Evolutionary conservation across 257 asterid species (phyloP), one percentile per base, ranked within the genome.

Genomic region (Leonotis leonurus): DNA sequence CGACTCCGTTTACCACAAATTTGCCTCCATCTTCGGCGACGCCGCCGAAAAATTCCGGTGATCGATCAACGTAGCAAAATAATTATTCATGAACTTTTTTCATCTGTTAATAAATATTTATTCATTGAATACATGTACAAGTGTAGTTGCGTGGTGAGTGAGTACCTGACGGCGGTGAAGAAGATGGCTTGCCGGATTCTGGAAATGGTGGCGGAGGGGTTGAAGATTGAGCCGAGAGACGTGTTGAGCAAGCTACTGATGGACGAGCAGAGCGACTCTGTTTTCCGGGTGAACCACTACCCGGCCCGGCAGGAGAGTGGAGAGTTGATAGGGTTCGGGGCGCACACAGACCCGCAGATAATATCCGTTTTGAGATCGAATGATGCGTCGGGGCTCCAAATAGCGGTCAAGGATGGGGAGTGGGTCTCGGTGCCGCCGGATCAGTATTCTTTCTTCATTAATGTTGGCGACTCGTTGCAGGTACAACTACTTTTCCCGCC

Each of bases 301-400:
- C 95, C 96, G 4, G 82, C 89, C 10, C 73, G 79, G 73, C 77
- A 81, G 2, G 83, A 81, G 8, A 21, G 77, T 61, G 22, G 35
- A 49, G 64, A 63, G 77, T 64, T 78, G 58, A 83, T 83, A 39
- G 97, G 95, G 5, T 89, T 89, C 41, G 94, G 95, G 8, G 95
- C 76, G 24, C 97, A 89, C 20, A 89, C 95, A 0, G 95, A 89
- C 78, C 97, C 97, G 27, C 97, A 89, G 73, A 81, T 89, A 72
- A 89, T 89, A 2, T 84, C 97, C 1, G 87, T 87, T 35, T 62
- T 89, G 50, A 70, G 97, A 73, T 89, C 97, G 37, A 87, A 89
- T 79, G 77, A 87, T 66, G 76, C 87, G 6, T 73, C 84, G 10
- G 95, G 97, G 20, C 92, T 89, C 5, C 82, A 89, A 70, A 89